Percentiles rank a stretch among this genome's conserved stretches.
Evolutionary conservation across 371 early-diverging fungal genomes (phyloP).

Genomic region (Massospora cicadina): DNA sequence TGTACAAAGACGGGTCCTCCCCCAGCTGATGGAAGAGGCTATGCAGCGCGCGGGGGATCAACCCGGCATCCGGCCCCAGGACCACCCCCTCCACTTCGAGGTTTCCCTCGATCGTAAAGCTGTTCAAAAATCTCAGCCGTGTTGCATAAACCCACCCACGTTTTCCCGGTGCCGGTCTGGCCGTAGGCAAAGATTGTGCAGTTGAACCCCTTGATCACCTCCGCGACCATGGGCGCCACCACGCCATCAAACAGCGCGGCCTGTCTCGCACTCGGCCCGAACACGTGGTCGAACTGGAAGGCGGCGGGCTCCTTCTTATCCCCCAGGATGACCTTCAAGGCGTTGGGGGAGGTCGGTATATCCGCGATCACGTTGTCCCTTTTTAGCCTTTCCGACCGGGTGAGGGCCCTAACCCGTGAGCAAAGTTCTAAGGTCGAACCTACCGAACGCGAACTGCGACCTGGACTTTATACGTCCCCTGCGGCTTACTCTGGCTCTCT

Average conservation of each 20-base stretch:
- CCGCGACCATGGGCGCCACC: slow-evolving; percentile 64
- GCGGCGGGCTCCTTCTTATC: background rate
- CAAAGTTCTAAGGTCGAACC: too few relatives aligned
- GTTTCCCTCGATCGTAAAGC: slow-evolving; percentile 69
- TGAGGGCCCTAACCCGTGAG: too few relatives aligned
- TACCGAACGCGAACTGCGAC: too few relatives aligned
- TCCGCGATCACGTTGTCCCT: too few relatives aligned
- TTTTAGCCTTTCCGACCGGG: too few relatives aligned
- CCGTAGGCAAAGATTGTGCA: slow-evolving; percentile 95
- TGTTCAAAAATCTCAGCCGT: background rate
- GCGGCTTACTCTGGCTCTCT: too few relatives aligned
- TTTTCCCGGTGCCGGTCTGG: slow-evolving; percentile 86
- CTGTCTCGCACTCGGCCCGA: slow-evolving; percentile 70
- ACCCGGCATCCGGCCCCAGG: slow-evolving; percentile 36
- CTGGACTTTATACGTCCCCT: too few relatives aligned
- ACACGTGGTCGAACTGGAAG: slow-evolving; percentile 68
- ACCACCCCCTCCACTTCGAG: slow-evolving; percentile 24
- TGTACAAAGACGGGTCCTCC: slow-evolving; percentile 66
- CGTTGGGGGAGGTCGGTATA: too few relatives aligned
- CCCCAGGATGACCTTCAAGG: too few relatives aligned
- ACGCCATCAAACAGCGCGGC: slow-evolving; percentile 63
- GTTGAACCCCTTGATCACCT: slow-evolving; percentile 63
- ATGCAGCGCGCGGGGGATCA: slow-evolving; percentile 75
- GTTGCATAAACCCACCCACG: slow-evolving; percentile 14
- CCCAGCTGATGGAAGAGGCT: slow-evolving; percentile 51